phyloP scores from a whole-genome alignment of 257 asterid genomes.

The Haberlea rhodopensis region DNA sequence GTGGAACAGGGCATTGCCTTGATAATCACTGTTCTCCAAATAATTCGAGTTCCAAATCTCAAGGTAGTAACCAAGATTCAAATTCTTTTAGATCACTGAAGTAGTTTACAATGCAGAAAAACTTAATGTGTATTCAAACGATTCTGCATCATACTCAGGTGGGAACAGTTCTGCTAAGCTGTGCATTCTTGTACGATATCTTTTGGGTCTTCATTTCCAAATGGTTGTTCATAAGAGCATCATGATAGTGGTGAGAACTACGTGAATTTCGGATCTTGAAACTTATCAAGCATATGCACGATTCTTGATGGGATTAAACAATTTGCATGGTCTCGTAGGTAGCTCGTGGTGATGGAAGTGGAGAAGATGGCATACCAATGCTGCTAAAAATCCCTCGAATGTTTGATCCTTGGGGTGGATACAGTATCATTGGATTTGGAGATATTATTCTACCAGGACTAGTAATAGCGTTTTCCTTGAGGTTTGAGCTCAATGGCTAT shows the following conservation, averaged over 20 bases:
- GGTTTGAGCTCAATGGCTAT: constrained; percentile 29
- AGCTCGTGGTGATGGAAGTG: constrained; percentile 94
- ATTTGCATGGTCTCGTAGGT: constrained; percentile 44
- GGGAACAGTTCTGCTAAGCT: constrained; percentile 88
- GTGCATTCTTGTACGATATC: constrained; percentile 90
- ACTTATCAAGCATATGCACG: constrained; percentile 13
- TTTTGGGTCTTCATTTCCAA: constrained; percentile 95
- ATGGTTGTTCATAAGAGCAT: constrained; percentile 90
- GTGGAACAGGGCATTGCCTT: constrained; percentile 80
- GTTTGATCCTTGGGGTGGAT: constrained; percentile 98
- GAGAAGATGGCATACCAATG: constrained; percentile 97
- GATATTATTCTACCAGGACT: constrained; percentile 88
- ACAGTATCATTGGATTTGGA: constrained; percentile 89
- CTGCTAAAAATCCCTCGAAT: constrained; percentile 84
- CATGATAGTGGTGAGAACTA: constrained; percentile 85
- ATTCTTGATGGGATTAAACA: constrained; percentile 1
- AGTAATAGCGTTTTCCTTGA: constrained; percentile 62
- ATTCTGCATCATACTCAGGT: constrained; percentile 54
- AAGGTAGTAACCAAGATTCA: constrained; percentile 49
- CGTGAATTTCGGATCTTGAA: constrained; percentile 32
- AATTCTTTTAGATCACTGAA: neutral
- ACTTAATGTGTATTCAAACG: neutral
- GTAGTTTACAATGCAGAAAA: neutral
- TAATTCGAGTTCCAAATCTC: constrained; percentile 85
- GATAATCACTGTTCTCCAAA: constrained; percentile 93